phyloP scores from a whole-genome alignment of 345 rosid species.

The Bretschneidera sinensis region DNA sequence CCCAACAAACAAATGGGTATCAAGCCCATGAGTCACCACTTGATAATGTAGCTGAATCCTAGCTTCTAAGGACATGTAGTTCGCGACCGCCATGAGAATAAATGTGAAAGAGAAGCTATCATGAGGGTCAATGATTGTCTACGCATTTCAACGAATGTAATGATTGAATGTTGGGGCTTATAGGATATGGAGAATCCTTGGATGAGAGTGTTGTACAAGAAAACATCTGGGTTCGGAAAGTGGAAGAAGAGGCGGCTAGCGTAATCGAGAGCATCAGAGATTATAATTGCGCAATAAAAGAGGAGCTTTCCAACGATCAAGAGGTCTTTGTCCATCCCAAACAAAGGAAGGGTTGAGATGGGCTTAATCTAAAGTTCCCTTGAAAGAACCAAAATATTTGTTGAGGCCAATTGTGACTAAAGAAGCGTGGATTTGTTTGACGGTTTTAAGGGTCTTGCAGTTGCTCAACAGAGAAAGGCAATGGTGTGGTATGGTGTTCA shows the following conservation, averaged over 20 bases:
- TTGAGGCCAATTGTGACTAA: constrained; percentile 41
- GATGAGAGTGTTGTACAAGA: constrained; percentile 71
- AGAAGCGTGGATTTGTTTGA: constrained; percentile 50
- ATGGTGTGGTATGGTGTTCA: constrained; percentile 22
- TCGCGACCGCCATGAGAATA: constrained; percentile 53
- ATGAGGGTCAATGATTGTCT: constrained; percentile 31
- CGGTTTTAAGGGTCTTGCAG: constrained; percentile 44
- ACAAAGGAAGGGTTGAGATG: too few relatives aligned
- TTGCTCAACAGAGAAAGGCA: constrained; percentile 31
- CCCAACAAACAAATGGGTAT: constrained; percentile 50
- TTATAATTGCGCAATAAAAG: constrained; percentile 40
- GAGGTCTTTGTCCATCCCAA: constrained; percentile 33
- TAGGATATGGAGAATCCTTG: constrained; percentile 57
- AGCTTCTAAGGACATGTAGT: constrained; percentile 29
- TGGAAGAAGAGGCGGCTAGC: constrained; percentile 43
- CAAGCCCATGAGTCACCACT: constrained; percentile 37
- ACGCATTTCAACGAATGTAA: constrained; percentile 39
- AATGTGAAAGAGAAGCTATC: constrained; percentile 78
- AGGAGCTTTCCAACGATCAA: constrained; percentile 55
- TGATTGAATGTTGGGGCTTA: constrained; percentile 34
- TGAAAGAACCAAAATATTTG: too few relatives aligned
- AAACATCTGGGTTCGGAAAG: constrained; percentile 47
- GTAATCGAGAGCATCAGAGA: constrained; percentile 39
- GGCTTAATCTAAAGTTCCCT: too few relatives aligned
- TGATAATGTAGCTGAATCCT: constrained; percentile 61